Evolutionary conservation across 1,284 basidiomycete genomes (phyloP), one percentile per base, ranked within the genome.

Genomic region (Rhodotorula sp.): DNA sequence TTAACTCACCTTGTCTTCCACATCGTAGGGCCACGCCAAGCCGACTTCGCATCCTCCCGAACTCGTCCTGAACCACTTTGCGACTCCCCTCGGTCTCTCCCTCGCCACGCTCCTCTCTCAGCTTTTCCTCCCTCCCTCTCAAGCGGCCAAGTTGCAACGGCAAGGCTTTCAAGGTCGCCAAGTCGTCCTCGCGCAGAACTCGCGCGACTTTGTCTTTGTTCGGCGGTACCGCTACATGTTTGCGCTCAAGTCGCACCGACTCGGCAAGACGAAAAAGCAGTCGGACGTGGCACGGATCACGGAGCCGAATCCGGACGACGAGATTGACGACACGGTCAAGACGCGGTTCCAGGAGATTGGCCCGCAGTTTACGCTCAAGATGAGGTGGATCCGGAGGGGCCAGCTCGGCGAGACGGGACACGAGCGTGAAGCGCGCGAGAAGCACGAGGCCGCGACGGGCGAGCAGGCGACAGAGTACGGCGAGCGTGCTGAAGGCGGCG

Each of bases 181-280:
- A 82, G 95, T 98, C 22, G 94, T 98, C 6, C 97, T 95, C 2
- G 84, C 98, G 42, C 96, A 99, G 81, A 98, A 98, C 79, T 95
- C 98, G 80, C 87, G 96, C 66, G 96, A 99, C 82, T 99, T 98
- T 81, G 83, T 99, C 69, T 99, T 99, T 83, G 97, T 99, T 85
- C 84, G 96, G 69, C 84, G 96, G 42, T 78, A 78, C 70, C 69
- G 77, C 14, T 79, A 79, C 75, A 77, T 77, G 76, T 79, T 79
- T 62, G 76, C 71, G 18, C 64, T 78, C 54, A 74, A 74, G 58
- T 55, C 56, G 2, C 68, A 75, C 60, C 67, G 66, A 14, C 62
- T 75, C 33, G 74, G 74, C 22, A 71, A 68, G 42, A 75, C 66
- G 61, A 75, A 69, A 62, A 75, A 74, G 30, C 42, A 69, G 56